Base-by-base conservation (phyloP, 1,284 basidiomycete genomes). In the Sporisorium reilianum region DNA sequence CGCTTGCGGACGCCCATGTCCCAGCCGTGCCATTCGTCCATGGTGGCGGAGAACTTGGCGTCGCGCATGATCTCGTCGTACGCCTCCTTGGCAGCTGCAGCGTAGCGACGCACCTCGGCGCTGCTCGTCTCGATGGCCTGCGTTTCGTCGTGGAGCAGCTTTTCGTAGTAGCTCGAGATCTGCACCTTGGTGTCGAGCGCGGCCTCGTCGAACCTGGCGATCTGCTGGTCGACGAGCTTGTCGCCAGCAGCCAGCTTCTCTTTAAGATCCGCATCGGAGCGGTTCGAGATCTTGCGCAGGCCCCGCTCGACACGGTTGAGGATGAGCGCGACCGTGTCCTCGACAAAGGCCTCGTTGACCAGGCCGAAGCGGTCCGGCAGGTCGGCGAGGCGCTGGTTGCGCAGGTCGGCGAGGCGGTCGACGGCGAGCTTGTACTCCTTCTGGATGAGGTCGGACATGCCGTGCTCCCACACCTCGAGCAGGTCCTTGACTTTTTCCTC, bases 1-100 rank as follows among this genome's bases (percentile, higher is more conserved):
- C 79, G 72, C 61, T 73, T 67, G 25, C 57, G 48, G 32, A 82
- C 66, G 12, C 79, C 80, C 16, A 72, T 59, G 54, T 79, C 80
- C 83, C 83, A 84, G 28, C 80, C 80, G 6, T 67, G 63, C 63
- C 69, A 78, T 30, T 84, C 80, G 48, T 80, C 79, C 58, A 75
- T 73, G 51, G 78, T 83, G 10, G 40, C 64, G 14, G 74, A 54
- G 54, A 83, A 84, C 57, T 81, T 80, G 58, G 69, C 74, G 11
- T 71, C 55, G 25, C 68, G 61, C 79, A 84, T 82, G 26, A 80
- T 61, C 18, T 62, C 58, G 59, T 74, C 72, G 55, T 76, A 82
- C 5, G 62, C 68, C n/a, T 68, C 53, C 38, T 69, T 61, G 30
- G 78, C 80, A 26, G 75, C 64, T 0, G 30, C 52, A 23, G 72